phyloP scores from a whole-genome alignment of 2,329 filamentous ascomycete species.

The Diplocarpon rosae region DNA sequence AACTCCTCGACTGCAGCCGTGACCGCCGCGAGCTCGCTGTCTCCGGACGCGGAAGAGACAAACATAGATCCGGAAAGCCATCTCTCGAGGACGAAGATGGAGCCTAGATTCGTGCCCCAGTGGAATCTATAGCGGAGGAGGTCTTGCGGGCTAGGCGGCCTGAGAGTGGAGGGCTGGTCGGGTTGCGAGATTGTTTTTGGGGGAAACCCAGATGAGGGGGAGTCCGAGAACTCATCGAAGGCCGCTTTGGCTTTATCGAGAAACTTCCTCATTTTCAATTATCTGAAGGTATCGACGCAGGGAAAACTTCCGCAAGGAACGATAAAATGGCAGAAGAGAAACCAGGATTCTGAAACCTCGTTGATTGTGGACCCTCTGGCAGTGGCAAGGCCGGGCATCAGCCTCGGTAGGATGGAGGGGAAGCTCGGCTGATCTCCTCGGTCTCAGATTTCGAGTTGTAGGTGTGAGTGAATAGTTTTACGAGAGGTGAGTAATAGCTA shows the following conservation, averaged over 20 bases:
- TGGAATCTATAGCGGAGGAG: conserved; percentile 46
- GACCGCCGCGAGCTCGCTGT: conserved; percentile 42
- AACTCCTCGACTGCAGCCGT: conserved; percentile 32
- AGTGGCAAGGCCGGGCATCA: too few species aligned
- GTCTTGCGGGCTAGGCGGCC: conserved; percentile 26
- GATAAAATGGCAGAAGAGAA: too few species aligned
- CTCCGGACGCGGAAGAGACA: conserved; percentile 29
- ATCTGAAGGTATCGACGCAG: too few species aligned
- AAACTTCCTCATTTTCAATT: conserved; percentile 29
- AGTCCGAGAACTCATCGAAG: conserved; percentile 19
- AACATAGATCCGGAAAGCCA: conserved; percentile 44
- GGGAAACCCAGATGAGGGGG: conserved; percentile 1
- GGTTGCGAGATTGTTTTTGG: conserved; percentile 7
- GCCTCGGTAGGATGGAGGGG: too few species aligned
- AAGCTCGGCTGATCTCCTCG: too few species aligned
- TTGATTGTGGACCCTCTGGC: too few species aligned
- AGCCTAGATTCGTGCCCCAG: conserved; percentile 47
- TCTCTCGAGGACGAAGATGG: conserved; percentile 48
- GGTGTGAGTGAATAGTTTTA: too few species aligned
- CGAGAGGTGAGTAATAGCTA: too few species aligned
- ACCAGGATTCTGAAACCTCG: too few species aligned
- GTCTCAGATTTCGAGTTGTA: too few species aligned
- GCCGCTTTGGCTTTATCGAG: conserved; percentile 29
- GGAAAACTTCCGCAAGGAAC: too few species aligned
- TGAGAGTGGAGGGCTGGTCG: conserved; percentile 25